Conservation (phyloP, 306 rosid genomes). For the Senna tora region DNA sequence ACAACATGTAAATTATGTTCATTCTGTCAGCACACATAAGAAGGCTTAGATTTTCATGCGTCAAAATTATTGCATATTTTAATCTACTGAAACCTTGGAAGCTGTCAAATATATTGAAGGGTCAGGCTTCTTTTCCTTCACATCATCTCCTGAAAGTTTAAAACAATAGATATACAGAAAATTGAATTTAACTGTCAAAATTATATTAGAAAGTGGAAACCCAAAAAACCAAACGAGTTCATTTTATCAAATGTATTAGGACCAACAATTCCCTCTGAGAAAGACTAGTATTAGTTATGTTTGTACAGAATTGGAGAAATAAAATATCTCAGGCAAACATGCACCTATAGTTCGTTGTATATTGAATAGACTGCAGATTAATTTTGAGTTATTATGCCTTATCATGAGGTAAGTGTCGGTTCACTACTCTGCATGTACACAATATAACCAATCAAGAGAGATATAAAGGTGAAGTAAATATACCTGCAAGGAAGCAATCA, state of each 20-base stretch:
- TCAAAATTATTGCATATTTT: conserved; percentile 25
- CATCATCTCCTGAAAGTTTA: conserved; percentile 82
- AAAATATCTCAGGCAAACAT: conserved; percentile 1
- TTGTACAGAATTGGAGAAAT: not conserved
- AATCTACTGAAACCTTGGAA: conserved; percentile 57
- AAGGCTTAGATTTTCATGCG: conserved; percentile 4
- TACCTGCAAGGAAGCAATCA: conserved; percentile 99
- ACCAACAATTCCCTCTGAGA: conserved; percentile 7
- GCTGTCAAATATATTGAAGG: conserved; percentile 89
- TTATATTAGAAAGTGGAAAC: not conserved
- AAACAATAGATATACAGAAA: not conserved
- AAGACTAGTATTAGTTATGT: conserved; percentile 11
- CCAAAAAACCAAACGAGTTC: conserved; percentile 8
- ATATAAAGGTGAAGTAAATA: conserved; percentile 27
- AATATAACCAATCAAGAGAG: conserved; percentile 29
- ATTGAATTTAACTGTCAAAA: conserved; percentile 2
- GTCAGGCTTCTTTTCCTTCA: conserved; percentile 93
- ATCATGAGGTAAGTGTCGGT: not conserved
- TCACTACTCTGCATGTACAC: conserved; percentile 7
- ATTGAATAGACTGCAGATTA: not conserved
- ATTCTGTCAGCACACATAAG: not conserved
- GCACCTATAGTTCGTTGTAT: not conserved
- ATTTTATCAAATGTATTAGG: conserved; percentile 21
- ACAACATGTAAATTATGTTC: conserved; percentile 38
- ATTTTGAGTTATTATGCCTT: conserved; percentile 24